These are phyloP conservation scores for Cystobasidium sp. DNA, from an alignment of 1,284 basidiomycete species.

Conservation along the genomic window DNA sequence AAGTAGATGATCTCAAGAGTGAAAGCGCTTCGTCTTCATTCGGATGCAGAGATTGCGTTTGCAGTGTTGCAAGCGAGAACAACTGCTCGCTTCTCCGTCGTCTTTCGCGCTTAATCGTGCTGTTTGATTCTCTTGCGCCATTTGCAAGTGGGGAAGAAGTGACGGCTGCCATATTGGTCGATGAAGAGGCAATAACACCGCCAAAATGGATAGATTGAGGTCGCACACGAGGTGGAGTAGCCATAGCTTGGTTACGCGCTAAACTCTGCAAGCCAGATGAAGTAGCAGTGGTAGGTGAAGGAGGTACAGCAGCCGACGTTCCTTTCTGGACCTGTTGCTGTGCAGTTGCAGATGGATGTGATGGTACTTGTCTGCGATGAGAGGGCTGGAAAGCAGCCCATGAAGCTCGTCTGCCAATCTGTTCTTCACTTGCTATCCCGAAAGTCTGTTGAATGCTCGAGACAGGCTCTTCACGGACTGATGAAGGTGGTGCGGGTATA, in stretches of 20 bases:
- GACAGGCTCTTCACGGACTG: neutral
- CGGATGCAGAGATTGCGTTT: neutral
- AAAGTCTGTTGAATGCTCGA: too few species aligned
- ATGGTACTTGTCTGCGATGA: neutral
- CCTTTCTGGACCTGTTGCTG: neutral
- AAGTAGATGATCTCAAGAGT: constrained; percentile 15
- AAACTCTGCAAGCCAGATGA: neutral
- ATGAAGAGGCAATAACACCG: neutral
- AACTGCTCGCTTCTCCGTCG: constrained; percentile 16
- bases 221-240: constrained; percentile 11
- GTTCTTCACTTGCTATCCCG: neutral
- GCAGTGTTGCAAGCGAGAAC: neutral
- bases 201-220: constrained; percentile 25
- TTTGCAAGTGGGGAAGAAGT: constrained; percentile 18
- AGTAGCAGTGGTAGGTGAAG: neutral
- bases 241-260: neutral
- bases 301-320: neutral
- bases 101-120: constrained; percentile 21
- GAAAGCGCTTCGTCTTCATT: neutral
- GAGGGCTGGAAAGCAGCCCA: constrained; percentile 22
- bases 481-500: too few species aligned
- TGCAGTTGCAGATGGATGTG: neutral
- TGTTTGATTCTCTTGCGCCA: constrained; percentile 15
- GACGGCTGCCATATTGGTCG: neutral
- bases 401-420: constrained; percentile 1